Percentiles rank a stretch among this genome's conserved stretches.
These are phyloP conservation scores for Boletus pseudo-olivaceus DNA, from an alignment of 768 basidiomycete species.

Conservation along the genomic window DNA sequence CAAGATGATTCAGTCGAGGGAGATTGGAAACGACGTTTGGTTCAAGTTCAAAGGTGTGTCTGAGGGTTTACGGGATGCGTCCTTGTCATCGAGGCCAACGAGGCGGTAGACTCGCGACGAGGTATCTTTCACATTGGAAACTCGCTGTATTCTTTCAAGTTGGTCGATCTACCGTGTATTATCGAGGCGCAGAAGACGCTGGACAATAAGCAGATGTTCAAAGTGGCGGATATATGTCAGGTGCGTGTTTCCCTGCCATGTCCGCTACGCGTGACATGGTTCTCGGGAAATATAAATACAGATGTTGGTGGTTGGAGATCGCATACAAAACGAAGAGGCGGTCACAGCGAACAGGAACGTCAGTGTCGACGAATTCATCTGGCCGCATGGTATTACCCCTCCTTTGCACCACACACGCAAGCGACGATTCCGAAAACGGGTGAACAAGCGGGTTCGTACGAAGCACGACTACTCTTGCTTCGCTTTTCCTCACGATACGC, in stretches of 20 bases:
- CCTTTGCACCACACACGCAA: slow-evolving; percentile 89
- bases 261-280: slow-evolving; percentile 9
- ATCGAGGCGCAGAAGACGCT: slow-evolving; percentile 94
- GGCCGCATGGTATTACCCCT: slow-evolving; percentile 94
- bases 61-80: neutral
- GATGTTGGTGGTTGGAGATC: slow-evolving; percentile 91
- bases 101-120: slow-evolving; percentile 73
- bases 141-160: slow-evolving; percentile 79
- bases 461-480: neutral
- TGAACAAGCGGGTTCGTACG: slow-evolving; percentile 67
- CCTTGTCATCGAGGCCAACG: slow-evolving; percentile 10
- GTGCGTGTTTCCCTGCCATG: slow-evolving; percentile 37
- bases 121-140: slow-evolving; percentile 87
- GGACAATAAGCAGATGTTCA: slow-evolving; percentile 97
- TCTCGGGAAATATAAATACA: slow-evolving; percentile 29
- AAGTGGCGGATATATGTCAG: slow-evolving; percentile 98
- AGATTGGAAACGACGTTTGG: slow-evolving; percentile 83
- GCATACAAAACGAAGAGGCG: slow-evolving; percentile 66
- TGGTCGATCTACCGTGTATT: slow-evolving; percentile 94
- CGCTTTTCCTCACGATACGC: slow-evolving; percentile 6
- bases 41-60: slow-evolving; percentile 92
- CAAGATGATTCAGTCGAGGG: slow-evolving; percentile 78
- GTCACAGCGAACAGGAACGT: slow-evolving; percentile 62
- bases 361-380: slow-evolving; percentile 94
- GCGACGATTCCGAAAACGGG: slow-evolving; percentile 86